Evolutionary conservation across 2,329 filamentous ascomycete species (phyloP).

Genomic region (Tympanopsis confertula): DNA sequence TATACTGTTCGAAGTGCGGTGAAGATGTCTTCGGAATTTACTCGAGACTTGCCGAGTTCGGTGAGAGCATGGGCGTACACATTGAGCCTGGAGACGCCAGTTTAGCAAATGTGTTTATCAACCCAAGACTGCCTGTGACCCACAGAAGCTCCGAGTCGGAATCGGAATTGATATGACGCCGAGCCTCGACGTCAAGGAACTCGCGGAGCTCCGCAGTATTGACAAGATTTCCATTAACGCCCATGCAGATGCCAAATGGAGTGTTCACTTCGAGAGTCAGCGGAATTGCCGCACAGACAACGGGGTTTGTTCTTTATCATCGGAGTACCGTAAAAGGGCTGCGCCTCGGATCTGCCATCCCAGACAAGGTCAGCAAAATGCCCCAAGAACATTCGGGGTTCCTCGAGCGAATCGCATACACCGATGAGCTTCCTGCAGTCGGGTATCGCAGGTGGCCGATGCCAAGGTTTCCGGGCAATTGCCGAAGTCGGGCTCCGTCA

Average conservation of each 20-base stretch:
- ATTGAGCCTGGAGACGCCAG: too few relatives aligned
- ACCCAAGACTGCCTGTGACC: not conserved
- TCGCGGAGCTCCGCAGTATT: conserved; percentile 54
- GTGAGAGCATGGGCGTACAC: conserved; percentile 71
- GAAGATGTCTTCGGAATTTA: conserved; percentile 73
- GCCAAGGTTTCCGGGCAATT: conserved; percentile 65
- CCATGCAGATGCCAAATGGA: conserved; percentile 61
- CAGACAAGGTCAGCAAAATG: too few relatives aligned
- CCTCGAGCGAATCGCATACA: too few relatives aligned
- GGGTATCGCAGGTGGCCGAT: conserved; percentile 63
- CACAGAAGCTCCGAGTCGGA: conserved; percentile 62
- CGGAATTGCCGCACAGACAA: too few relatives aligned
- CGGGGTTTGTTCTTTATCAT: too few relatives aligned
- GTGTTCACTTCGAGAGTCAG: too few relatives aligned
- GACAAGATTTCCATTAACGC: conserved; percentile 66
- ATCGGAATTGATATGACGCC: conserved; percentile 48
- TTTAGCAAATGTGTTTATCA: too few relatives aligned
- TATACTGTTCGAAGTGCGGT: conserved; percentile 63
- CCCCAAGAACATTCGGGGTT: too few relatives aligned
- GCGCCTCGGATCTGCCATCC: conserved; percentile 62
- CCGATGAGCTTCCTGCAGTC: conserved; percentile 64
- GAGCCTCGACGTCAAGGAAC: conserved; percentile 25
- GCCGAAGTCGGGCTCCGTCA: conserved; percentile 43
- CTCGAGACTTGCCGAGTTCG: conserved; percentile 73
- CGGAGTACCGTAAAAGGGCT: conserved; percentile 69